phyloP scores from a whole-genome alignment of 2,329 filamentous ascomycete species.

The Lecanicillium sp. region DNA sequence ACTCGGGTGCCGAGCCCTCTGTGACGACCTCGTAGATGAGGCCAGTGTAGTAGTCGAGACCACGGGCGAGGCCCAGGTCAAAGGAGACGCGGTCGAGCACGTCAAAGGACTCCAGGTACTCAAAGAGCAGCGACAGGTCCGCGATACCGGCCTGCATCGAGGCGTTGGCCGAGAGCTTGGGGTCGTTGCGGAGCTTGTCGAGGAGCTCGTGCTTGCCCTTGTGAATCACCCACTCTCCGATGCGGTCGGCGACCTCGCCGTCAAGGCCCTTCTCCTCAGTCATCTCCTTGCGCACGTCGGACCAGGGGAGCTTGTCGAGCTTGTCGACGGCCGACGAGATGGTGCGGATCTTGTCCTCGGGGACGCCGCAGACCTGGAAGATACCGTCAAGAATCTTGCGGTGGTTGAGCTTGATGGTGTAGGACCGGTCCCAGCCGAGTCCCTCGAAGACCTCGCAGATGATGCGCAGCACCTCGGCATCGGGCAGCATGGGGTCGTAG shows the following conservation, averaged over 20 bases:
- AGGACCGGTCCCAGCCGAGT: conserved; percentile 65
- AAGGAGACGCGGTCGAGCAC: conserved; percentile 73
- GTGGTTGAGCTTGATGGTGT: conserved; percentile 75
- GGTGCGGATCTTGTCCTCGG: conserved; percentile 75
- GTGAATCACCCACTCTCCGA: conserved; percentile 74
- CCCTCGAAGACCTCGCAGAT: conserved; percentile 79
- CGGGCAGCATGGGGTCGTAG: conserved; percentile 87
- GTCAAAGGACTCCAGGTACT: conserved; percentile 73
- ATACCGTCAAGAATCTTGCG: conserved; percentile 81
- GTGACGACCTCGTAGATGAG: conserved; percentile 88
- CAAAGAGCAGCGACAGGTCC: conserved; percentile 75
- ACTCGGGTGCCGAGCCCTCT: conserved; percentile 61
- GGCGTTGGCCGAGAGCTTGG: conserved; percentile 61
- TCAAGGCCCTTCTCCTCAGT: conserved; percentile 82
- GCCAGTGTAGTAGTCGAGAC: conserved; percentile 88
- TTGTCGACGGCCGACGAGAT: conserved; percentile 95
- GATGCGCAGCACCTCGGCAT: conserved; percentile 82
- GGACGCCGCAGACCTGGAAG: conserved; percentile 79
- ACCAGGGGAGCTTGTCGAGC: conserved; percentile 88
- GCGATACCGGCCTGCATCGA: conserved; percentile 73
- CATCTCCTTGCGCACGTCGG: conserved; percentile 88
- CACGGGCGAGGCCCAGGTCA: conserved; percentile 82
- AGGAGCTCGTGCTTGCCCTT: conserved; percentile 74
- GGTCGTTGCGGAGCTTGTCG: conserved; percentile 60
- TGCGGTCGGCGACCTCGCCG: conserved; percentile 72